Evolutionary conservation across 1,139 yeast genomes (phyloP).

Genomic region (Arxiozyma slooffiae): DNA sequence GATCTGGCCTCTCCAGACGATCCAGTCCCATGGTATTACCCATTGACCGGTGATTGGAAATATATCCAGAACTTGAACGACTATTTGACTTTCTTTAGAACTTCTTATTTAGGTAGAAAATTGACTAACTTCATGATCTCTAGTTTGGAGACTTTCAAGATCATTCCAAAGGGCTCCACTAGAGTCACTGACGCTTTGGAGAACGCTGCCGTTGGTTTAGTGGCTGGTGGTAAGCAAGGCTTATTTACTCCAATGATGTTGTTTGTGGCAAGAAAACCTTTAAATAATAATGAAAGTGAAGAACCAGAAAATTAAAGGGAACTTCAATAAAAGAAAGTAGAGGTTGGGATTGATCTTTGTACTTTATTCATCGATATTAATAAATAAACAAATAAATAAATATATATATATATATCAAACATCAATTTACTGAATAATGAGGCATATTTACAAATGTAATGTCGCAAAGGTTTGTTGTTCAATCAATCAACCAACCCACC

Average conservation of each 20-base stretch:
- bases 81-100: slow-evolving; percentile 77
- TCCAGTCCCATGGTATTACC: slow-evolving; percentile 95
- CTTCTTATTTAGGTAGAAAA: slow-evolving; percentile 76
- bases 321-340: no score
- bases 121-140: slow-evolving; percentile 76
- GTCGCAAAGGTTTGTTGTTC: no score
- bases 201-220: slow-evolving; percentile 93
- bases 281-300: background rate
- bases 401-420: no score
- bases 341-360: no score
- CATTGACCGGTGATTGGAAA: slow-evolving; percentile 88
- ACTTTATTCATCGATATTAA: no score
- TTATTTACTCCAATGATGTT: slow-evolving; percentile 96
- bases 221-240: slow-evolving; percentile 81
- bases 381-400: no score
- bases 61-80: slow-evolving; percentile 74
- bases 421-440: no score
- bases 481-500: no score
- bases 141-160: slow-evolving; percentile 66
- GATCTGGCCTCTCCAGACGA: slow-evolving; percentile 81
- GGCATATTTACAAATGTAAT: no score
- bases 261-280: slow-evolving; percentile 75
- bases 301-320: no score
- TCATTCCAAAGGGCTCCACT: slow-evolving; percentile 90
- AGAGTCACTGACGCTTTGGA: slow-evolving; percentile 89